Conservation (phyloP, 1,139 yeast genomes). For the Hansenula sp. region DNA sequence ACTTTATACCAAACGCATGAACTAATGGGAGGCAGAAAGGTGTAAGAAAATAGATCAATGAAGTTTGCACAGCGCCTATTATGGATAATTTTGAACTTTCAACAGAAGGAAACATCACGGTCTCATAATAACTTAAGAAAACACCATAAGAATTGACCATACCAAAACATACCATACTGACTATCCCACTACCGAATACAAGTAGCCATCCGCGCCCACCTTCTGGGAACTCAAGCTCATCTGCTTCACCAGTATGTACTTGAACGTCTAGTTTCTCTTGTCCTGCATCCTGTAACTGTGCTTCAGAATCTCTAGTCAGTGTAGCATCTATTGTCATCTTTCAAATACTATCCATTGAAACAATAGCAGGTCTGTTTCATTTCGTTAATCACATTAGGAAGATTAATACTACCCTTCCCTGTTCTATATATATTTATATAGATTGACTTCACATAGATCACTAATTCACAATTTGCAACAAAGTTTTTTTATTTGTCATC, state of each 20-base stretch:
- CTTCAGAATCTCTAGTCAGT: background rate
- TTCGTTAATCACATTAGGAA: no score
- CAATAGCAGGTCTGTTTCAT: no score
- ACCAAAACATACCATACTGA: constrained; percentile 66
- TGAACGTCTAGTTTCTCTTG: background rate
- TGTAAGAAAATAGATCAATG: constrained; percentile 55
- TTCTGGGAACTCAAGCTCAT: constrained; percentile 39
- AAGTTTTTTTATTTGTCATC: no score
- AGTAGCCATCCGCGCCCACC: constrained; percentile 70
- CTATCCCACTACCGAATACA: constrained; percentile 45
- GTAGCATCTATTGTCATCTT: constrained; percentile 45
- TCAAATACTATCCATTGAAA: constrained; percentile 20
- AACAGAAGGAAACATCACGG: constrained; percentile 50
- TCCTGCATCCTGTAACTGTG: no score
- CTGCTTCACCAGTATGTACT: constrained; percentile 10
- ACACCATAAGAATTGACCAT: constrained; percentile 62
- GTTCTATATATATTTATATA: no score
- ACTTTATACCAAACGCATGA: constrained; percentile 34
- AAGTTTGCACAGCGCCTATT: constrained; percentile 66
- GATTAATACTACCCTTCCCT: no score
- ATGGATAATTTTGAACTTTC: constrained; percentile 57
- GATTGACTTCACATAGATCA: no score
- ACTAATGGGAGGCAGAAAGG: constrained; percentile 43
- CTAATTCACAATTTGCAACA: no score
- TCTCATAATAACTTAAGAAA: constrained; percentile 51